Conservation (phyloP, 768 basidiomycete genomes). For the Candolleomyces eurysporus region DNA sequence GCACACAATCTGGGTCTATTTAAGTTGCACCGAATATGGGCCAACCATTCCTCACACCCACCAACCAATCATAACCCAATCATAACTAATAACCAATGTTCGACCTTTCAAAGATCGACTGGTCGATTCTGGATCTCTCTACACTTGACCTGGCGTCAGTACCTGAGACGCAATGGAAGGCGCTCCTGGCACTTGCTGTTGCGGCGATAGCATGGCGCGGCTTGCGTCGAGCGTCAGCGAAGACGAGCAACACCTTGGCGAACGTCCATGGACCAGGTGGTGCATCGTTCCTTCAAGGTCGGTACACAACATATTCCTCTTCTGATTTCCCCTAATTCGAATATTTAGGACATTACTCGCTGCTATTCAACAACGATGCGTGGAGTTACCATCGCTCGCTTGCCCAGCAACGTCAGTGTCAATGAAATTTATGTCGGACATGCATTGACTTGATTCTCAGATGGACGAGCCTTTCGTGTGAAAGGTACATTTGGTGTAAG, state of each 20-base stretch:
- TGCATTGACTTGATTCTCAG: constrained; percentile 13
- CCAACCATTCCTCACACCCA: no score
- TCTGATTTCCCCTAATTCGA: neutral
- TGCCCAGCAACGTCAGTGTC: neutral
- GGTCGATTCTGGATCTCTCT: no score
- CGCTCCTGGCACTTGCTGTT: neutral
- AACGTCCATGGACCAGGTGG: neutral
- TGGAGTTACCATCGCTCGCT: neutral
- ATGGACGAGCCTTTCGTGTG: constrained; percentile 30
- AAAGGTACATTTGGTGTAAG: constrained; percentile 35
- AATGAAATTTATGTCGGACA: neutral
- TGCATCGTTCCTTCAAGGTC: neutral
- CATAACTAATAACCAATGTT: no score
- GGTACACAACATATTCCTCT: neutral
- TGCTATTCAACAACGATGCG: neutral
- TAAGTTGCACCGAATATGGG: no score
- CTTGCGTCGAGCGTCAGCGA: neutral
- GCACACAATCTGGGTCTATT: no score
- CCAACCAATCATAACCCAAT: no score
- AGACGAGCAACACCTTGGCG: neutral
- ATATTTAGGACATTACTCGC: neutral
- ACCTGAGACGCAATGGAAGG: neutral
- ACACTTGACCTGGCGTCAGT: neutral
- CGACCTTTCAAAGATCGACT: no score
- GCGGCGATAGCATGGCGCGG: neutral